phyloP scores from a whole-genome alignment of 805 yeast genomes.

The Blastobotrys mokoenaii region DNA sequence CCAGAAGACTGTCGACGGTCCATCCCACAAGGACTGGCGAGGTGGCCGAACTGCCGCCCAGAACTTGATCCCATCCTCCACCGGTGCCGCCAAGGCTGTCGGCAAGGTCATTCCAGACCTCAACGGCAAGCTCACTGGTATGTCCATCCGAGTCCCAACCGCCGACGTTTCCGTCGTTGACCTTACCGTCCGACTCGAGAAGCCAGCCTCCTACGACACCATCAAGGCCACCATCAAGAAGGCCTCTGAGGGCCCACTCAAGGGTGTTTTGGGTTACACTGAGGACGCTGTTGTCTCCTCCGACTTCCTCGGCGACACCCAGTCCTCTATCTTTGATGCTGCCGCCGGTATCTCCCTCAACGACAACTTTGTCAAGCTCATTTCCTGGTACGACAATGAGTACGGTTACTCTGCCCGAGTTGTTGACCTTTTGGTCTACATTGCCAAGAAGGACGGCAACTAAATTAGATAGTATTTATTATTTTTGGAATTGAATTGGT shows the following conservation, averaged over 20 bases:
- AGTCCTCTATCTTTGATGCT: slow-evolving; percentile 86
- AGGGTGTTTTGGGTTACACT: slow-evolving; percentile 83
- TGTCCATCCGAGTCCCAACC: slow-evolving; percentile 92
- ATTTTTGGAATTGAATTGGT: neutral
- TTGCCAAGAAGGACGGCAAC: slow-evolving; percentile 40
- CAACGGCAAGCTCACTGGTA: slow-evolving; percentile 90
- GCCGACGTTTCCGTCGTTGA: slow-evolving; percentile 90
- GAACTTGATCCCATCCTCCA: slow-evolving; percentile 90
- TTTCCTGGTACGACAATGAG: slow-evolving; percentile 95
- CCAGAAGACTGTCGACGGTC: slow-evolving; percentile 95
- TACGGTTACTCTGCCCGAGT: slow-evolving; percentile 95
- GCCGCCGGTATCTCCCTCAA: slow-evolving; percentile 84
- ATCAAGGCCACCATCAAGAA: slow-evolving; percentile 68
- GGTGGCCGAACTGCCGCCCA: slow-evolving; percentile 97
- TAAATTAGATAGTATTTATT: slow-evolving; percentile 1
- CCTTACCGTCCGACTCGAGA: slow-evolving; percentile 75
- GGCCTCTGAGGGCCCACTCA: slow-evolving; percentile 68
- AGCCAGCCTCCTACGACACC: slow-evolving; percentile 71
- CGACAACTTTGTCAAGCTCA: slow-evolving; percentile 82
- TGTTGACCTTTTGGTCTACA: slow-evolving; percentile 77
- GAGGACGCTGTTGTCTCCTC: slow-evolving; percentile 88
- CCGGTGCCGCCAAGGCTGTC: slow-evolving; percentile 97
- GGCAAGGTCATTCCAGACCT: slow-evolving; percentile 89
- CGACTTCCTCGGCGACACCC: slow-evolving; percentile 76
- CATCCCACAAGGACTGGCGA: slow-evolving; percentile 97